Evolutionary conservation across 2,329 filamentous ascomycete genomes (phyloP), one percentile per base, ranked within the genome.

Genomic region (Alternaria viburni): DNA sequence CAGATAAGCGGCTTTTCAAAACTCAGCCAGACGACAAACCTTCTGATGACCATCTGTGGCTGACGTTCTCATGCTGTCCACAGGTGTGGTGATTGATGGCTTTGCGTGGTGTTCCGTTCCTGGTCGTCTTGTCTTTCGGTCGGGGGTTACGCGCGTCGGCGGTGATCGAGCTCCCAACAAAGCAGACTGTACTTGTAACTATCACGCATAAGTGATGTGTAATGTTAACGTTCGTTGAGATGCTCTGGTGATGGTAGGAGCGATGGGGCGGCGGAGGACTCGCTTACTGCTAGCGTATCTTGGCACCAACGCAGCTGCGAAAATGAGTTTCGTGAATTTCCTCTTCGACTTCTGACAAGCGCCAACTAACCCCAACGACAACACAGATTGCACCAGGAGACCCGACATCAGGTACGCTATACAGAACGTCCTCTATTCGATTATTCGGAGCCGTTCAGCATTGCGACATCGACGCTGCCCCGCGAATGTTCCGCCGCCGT

Each of bases 311-410:
- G 59, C 59, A 58, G 54, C 58, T 43, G 58, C 60, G 56, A 62
- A 62, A 62, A 55, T 57, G 49, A 66, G 66, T 47, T 65, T 65
- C 58, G 49, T 21, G 56, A 56, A 67, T 61, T 67, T 64, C 65
- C 46, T 55, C 61, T 64, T 70, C 59, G 65, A 64, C 61, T 59
- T 67, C 57, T 68, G 69, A 74, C 70, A 69, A 71, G 67, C 67
- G 64, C 67, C 64, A 60, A 74, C 72, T 73, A 73, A 73, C 73
- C 72, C 71, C 69, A 75, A 41, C 72, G 69, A 74, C 74, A 70
- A 76, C 72, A 70, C 72, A 70, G 69, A 71, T 77, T 77, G 76
- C 76, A 71, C 70, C 70, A 73, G 77, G 75, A 78, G 76, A 70
- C 76, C 66, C 70, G 71, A 73, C 67, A 68, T 52, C 71, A 79